Base-by-base conservation (phyloP, 2,329 filamentous ascomycete species). In the Proliferodiscus dingleyae region DNA sequence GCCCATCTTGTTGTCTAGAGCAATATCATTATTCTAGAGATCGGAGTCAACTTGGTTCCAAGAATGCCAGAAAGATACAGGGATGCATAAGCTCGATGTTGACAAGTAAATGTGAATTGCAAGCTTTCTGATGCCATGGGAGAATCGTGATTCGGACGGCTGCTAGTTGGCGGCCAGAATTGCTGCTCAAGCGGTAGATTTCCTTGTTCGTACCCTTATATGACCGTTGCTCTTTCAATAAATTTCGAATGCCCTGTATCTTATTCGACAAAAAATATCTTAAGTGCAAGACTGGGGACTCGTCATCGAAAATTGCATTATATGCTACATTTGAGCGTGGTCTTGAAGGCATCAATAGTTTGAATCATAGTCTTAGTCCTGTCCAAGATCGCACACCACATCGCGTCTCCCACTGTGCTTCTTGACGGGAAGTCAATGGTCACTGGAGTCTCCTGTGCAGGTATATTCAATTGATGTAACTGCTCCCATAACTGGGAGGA, bases 381-480 rank as follows among this genome's bases (percentile, higher is more conserved):
- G 13, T 32, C 29, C 13, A 15, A 5, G 13, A 32, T 32, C 16
- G 29, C 9, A 15, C 3, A n/a, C 29, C 29, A 32, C 13, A 32
- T 32, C 3, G 9, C 16, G 3, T 32, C 29, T 15, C 13, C 16
- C 13, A 32, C n/a, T 6, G 10, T 15, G 16, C 9, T 32, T 15
- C 13, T 5, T n/a, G 13, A 32, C 3, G n/a, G 6, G 6, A 10
- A 6, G 3, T 2, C 1, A 32, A 15, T n/a, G 16, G 5, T 15
- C 5, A 6, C 9, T 2, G 29, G 13, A 32, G 16, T 15, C n/a
- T 32, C 4, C n/a, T 15, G n/a, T 3, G 13, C 2, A 32, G 29
- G 5, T 5, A 4, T 65, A n/a, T 46, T 41, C 9, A 43, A 15
- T 4, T 18, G 16, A 6, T 15, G 22, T n/a, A 45, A 15, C 18